phyloP scores from a whole-genome alignment of 2,329 filamentous ascomycete species.

The Aspergillus sp. region DNA sequence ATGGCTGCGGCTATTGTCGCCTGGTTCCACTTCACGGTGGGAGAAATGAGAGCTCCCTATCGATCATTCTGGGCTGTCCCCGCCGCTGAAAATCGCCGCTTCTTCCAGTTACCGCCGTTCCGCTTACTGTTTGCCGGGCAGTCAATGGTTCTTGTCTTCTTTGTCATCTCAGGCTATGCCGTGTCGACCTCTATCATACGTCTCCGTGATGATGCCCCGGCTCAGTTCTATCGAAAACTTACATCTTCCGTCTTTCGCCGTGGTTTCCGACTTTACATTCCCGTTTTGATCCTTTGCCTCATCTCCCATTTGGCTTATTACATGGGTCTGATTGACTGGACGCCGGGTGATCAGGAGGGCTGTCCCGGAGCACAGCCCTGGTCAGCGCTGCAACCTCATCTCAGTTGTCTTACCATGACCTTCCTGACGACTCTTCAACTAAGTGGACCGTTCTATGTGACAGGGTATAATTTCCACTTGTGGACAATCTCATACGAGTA shows the following conservation, averaged over 20 bases:
- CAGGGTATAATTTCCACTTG: neutral
- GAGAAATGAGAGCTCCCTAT: slow-evolving; percentile 22
- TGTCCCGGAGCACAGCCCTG: neutral
- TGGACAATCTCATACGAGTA: neutral
- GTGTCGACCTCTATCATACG: slow-evolving; percentile 53
- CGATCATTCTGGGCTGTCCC: slow-evolving; percentile 25
- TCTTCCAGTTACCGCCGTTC: slow-evolving; percentile 42
- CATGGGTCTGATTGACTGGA: neutral
- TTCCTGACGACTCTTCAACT: neutral
- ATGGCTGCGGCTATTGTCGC: slow-evolving; percentile 30
- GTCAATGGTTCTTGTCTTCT: slow-evolving; percentile 55
- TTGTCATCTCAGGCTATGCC: slow-evolving; percentile 62
- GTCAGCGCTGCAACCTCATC: neutral
- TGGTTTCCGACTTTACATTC: slow-evolving; percentile 35
- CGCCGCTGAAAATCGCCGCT: slow-evolving; percentile 17
- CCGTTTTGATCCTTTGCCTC: slow-evolving; percentile 24
- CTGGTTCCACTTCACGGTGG: slow-evolving; percentile 27
- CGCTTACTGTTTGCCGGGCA: slow-evolving; percentile 41
- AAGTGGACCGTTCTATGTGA: neutral
- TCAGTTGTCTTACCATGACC: neutral
- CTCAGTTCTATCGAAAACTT: slow-evolving; percentile 13
- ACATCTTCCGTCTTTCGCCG: slow-evolving; percentile 30
- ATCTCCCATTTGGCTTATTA: slow-evolving; percentile 17
- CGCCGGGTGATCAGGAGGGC: neutral
- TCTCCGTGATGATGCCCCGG: slow-evolving; percentile 19